Percentiles rank a stretch among this genome's conserved stretches.
These are phyloP conservation scores for Penicillium waksmanii DNA, from an alignment of 495 filamentous ascomycete species.

Conservation along the genomic window DNA sequence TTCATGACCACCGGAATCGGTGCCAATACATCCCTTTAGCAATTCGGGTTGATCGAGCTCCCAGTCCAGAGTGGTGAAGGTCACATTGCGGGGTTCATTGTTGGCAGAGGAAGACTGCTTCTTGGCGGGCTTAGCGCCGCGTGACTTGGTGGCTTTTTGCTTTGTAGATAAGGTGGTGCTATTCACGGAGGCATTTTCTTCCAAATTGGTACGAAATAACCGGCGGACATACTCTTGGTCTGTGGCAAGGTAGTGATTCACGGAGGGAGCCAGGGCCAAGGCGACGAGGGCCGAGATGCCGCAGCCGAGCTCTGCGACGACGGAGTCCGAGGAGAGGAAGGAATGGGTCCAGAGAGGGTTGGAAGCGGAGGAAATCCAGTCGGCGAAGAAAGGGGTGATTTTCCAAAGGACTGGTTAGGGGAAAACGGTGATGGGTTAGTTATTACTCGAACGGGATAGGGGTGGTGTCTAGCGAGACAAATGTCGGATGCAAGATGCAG, in stretches of 20 bases:
- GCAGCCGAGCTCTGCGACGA: slow-evolving; percentile 81
- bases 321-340: slow-evolving; percentile 58
- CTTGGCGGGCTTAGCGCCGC: slow-evolving; percentile 23
- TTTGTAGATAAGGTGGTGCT: slow-evolving; percentile 1
- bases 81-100: slow-evolving; percentile 33
- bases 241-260: slow-evolving; percentile 75
- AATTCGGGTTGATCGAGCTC: slow-evolving; percentile 41
- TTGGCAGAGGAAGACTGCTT: slow-evolving; percentile 11
- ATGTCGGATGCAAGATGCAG: background rate
- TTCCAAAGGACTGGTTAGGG: slow-evolving; percentile 76
- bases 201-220: slow-evolving; percentile 73
- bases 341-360: slow-evolving; percentile 66
- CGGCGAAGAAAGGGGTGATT: slow-evolving; percentile 82
- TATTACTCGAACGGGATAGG: background rate
- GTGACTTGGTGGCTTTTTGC: slow-evolving; percentile 23
- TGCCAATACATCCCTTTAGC: slow-evolving; percentile 34
- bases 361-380: slow-evolving; percentile 69
- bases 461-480: background rate
- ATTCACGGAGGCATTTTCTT: slow-evolving; percentile 53
- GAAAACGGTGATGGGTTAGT: background rate
- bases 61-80: slow-evolving; percentile 51
- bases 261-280: slow-evolving; percentile 60
- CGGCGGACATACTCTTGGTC: slow-evolving; percentile 86
- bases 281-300: slow-evolving; percentile 81
- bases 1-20: slow-evolving; percentile 3